phyloP scores from a whole-genome alignment of 2,329 filamentous ascomycete genomes.

The Scorias spongiosa region DNA sequence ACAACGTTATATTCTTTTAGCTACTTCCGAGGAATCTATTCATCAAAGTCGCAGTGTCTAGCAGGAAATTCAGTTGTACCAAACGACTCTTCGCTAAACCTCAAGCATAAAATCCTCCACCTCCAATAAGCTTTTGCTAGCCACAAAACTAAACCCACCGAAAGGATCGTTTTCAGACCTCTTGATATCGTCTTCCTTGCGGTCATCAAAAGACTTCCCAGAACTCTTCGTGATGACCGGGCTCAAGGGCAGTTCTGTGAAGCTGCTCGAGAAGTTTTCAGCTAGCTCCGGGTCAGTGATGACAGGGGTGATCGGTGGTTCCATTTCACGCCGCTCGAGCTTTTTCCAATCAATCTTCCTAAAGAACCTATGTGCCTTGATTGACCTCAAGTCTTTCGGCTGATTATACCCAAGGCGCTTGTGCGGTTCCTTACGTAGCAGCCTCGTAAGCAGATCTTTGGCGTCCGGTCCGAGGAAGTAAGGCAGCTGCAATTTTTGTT shows the following conservation, averaged over 20 bases:
- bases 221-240: slow-evolving; percentile 38
- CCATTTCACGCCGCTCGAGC: slow-evolving; percentile 65
- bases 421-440: slow-evolving; percentile 79
- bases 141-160: slow-evolving; percentile 39
- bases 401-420: slow-evolving; percentile 82
- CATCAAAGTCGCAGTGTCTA: no score
- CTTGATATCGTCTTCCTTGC: slow-evolving; percentile 5
- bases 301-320: slow-evolving; percentile 79
- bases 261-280: slow-evolving; percentile 91
- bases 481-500: slow-evolving; percentile 75
- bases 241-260: slow-evolving; percentile 72
- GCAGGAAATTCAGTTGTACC: no score
- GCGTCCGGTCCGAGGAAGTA: slow-evolving; percentile 86
- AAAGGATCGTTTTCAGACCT: slow-evolving; percentile 30
- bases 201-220: slow-evolving; percentile 10
- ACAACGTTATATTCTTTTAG: no score
- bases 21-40: no score
- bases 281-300: slow-evolving; percentile 92
- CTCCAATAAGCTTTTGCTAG: slow-evolving; percentile 35
- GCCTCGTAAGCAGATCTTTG: slow-evolving; percentile 79
- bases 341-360: slow-evolving; percentile 89
- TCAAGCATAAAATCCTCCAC: slow-evolving; percentile 18
- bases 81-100: no score
- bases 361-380: slow-evolving; percentile 95
- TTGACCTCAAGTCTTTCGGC: slow-evolving; percentile 68